A percentile compares a stretch with the other conserved stretches of the same genome.
phyloP scores from a whole-genome alignment of 2,329 filamentous ascomycete genomes.

The Talaromyces amestolkiae region DNA sequence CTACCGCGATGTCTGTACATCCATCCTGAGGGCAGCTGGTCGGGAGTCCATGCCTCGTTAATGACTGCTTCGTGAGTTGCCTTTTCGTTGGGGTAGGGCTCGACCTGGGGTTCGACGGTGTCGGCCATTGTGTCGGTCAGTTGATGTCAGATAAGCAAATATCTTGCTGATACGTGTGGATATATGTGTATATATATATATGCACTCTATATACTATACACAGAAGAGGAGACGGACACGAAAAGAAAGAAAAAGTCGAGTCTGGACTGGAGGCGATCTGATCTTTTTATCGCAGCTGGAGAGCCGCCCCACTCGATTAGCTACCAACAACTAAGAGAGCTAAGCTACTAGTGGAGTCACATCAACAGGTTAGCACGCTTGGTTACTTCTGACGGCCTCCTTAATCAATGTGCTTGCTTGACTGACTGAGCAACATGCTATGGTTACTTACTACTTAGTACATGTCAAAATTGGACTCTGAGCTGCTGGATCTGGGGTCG shows the following conservation, averaged over 20 bases:
- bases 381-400: slow-evolving; percentile 5
- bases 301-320: slow-evolving; percentile 1
- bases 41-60: slow-evolving; percentile 12
- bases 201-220: background rate
- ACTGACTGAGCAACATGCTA: background rate
- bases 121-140: slow-evolving; percentile 8
- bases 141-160: background rate
- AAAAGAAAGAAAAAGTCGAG: background rate
- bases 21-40: slow-evolving; percentile 23
- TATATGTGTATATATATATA: background rate
- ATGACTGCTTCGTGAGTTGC: slow-evolving; percentile 10
- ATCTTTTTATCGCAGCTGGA: slow-evolving; percentile 11
- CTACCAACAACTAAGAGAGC: background rate
- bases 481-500: background rate
- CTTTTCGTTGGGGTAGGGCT: slow-evolving; percentile 9
- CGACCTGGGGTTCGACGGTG: background rate
- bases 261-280: slow-evolving; percentile 4
- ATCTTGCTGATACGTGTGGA: background rate
- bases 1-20: slow-evolving; percentile 60
- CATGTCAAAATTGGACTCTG: background rate
- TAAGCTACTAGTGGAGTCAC: slow-evolving; percentile 8
- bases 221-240: background rate
- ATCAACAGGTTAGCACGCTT: slow-evolving; percentile 4
- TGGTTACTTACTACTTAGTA: background rate
- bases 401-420: background rate